Base-by-base conservation (phyloP, 2,329 filamentous ascomycete species). In the Iodosphaeria phyllophila region DNA sequence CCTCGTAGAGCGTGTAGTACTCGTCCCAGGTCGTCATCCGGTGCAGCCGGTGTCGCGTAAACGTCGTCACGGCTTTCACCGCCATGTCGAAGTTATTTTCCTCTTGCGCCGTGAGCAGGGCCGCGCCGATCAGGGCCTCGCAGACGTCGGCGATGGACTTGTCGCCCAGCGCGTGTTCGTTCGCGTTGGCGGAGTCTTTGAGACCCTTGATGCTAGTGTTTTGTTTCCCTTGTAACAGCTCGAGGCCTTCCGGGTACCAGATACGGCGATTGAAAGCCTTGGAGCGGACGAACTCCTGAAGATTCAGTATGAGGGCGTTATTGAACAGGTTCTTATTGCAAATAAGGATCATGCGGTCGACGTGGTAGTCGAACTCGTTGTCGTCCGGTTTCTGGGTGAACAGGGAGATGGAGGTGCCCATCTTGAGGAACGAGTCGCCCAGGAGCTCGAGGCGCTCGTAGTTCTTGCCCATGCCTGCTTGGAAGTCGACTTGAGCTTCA, bases 71-170 rank as follows among this genome's bases (percentile, higher is more conserved):
- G 2, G 67, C 64, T 32, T 55, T 54, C 12, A 74, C 60, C 1
- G 69, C 69, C 42, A 65, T 43, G 39, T 74, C 61, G 38, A 72
- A 61, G 29, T 50, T 43, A 12, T 40, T 43, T 5, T 52, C 38
- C 6, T 50, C 38, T 18, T 47, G 40, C 4, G 48, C 49, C 0
- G 57, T 61, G 19, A 76, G 48, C 25, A 74, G 71, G 0, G 84
- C 75, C 3, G 86, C 89, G 5, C 86, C 89, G 23, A 98, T 95
- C 28, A 93, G 52, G 1, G 89, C 86, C 44, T 95, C 89, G 31
- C 80, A 92, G 1, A 95, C 83, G 47, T 95, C 89, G 4, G 89
- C 86, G 39, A 92, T 74, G 1, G 77, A 76, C 54, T 98, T 98
- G 48, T 92, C 78, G 1, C 72, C 74, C 2, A 98, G 61, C 0